phyloP scores from a whole-genome alignment of 2,329 filamentous ascomycete species.

The Epichloe sibirici region DNA sequence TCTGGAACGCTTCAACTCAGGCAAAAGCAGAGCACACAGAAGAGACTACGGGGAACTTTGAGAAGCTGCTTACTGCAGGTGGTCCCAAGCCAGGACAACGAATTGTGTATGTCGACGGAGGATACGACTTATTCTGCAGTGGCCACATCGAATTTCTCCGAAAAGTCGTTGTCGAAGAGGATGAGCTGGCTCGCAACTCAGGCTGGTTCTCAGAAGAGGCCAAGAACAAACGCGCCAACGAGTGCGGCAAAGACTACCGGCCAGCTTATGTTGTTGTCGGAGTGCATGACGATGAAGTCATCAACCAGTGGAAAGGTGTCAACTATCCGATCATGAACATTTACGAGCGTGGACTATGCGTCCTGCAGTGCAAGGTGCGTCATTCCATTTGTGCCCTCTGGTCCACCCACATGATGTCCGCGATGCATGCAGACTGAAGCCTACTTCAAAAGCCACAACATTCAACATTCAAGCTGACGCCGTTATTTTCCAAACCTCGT shows the following conservation, averaged over 20 bases:
- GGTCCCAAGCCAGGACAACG: constrained; percentile 64
- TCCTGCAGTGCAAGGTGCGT: constrained; percentile 80
- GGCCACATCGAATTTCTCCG: constrained; percentile 93
- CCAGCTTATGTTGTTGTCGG: constrained; percentile 85
- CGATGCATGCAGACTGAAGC: background rate
- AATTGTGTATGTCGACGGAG: constrained; percentile 90
- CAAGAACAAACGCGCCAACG: constrained; percentile 47
- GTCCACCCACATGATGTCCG: too few relatives aligned
- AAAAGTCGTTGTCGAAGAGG: constrained; percentile 61
- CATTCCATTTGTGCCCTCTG: background rate
- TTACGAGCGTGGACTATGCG: constrained; percentile 88
- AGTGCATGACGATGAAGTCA: constrained; percentile 87
- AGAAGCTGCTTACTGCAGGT: constrained; percentile 57
- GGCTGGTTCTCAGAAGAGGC: constrained; percentile 66
- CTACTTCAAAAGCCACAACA: background rate
- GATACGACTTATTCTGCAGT: constrained; percentile 92
- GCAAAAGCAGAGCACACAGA: constrained; percentile 29
- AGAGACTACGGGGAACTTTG: constrained; percentile 54
- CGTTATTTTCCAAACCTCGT: background rate
- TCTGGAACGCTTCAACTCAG: constrained; percentile 52
- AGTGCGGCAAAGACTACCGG: constrained; percentile 55
- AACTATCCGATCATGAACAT: constrained; percentile 99
- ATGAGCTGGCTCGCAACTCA: constrained; percentile 49
- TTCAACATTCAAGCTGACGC: background rate
- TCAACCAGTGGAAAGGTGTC: constrained; percentile 92